phyloP scores from a whole-genome alignment of 1,284 basidiomycete genomes.

The Tylopilus sp. region DNA sequence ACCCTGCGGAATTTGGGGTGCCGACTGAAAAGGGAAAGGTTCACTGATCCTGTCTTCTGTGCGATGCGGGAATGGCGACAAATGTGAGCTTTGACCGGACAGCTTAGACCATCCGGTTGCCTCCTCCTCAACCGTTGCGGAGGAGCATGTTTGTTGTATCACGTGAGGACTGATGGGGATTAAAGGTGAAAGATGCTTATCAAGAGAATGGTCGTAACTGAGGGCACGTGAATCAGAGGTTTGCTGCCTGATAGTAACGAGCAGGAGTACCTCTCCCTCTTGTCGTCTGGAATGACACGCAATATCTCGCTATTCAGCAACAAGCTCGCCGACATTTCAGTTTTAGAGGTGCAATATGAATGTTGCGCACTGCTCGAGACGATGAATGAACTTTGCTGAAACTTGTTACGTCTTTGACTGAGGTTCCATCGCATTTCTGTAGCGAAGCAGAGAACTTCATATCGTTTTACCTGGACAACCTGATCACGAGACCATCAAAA shows the following conservation, averaged over 20 bases:
- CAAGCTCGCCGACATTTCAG: background rate
- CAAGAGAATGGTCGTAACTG: slow-evolving; percentile 12
- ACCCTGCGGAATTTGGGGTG: background rate
- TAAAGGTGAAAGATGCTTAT: slow-evolving; percentile 21
- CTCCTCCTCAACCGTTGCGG: slow-evolving; percentile 7
- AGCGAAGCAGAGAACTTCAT: slow-evolving; percentile 45
- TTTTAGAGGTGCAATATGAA: slow-evolving; percentile 11
- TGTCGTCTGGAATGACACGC: slow-evolving; percentile 29
- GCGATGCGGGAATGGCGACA: background rate
- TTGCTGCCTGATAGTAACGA: background rate
- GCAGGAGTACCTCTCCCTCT: slow-evolving; percentile 19
- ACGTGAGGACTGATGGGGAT: slow-evolving; percentile 29
- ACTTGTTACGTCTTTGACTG: background rate
- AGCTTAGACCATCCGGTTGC: background rate
- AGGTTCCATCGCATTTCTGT: slow-evolving; percentile 39
- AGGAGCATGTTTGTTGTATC: slow-evolving; percentile 29
- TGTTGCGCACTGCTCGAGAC: slow-evolving; percentile 15
- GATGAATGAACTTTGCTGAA: slow-evolving; percentile 35
- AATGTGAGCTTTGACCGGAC: background rate
- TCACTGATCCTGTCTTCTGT: background rate
- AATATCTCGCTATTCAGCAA: slow-evolving; percentile 29
- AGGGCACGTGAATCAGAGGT: slow-evolving; percentile 5
- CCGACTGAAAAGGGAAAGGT: background rate
- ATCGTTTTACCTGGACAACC: slow-evolving; percentile 33
- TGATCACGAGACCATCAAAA: background rate